These are phyloP conservation scores for Olyra latifolia DNA, from an alignment of 176 grass and related monocot genomes.

Conservation along the genomic window DNA sequence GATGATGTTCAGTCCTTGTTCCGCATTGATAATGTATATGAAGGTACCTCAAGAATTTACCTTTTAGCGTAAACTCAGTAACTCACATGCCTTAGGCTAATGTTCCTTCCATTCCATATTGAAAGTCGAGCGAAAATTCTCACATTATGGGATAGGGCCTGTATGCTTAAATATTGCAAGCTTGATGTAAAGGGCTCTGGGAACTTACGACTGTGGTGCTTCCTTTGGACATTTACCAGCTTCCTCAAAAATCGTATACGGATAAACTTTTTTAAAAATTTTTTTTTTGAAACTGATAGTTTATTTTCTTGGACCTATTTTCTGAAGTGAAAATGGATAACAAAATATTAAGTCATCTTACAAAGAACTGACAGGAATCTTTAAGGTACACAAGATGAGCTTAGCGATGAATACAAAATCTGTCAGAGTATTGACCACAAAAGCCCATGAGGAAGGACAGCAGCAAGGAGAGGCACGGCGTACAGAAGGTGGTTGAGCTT, in stretches of 20 bases:
- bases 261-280: background rate
- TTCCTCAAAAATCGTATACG: background rate
- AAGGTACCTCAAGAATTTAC: background rate
- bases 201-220: background rate
- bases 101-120: background rate
- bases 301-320: background rate
- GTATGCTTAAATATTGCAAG: background rate
- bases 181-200: background rate
- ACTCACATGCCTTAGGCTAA: background rate
- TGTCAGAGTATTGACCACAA: background rate
- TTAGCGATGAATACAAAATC: background rate
- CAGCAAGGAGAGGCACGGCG: too few species aligned
- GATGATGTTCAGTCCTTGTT: background rate
- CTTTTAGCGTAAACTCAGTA: background rate
- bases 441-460: too few species aligned
- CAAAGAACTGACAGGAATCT: background rate
- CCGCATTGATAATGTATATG: background rate
- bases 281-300: background rate
- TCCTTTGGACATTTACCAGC: background rate
- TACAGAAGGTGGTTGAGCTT: too few species aligned
- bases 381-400: background rate
- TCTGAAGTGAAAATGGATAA: background rate
- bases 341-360: background rate
- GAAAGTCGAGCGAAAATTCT: background rate
- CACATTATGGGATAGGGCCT: background rate